Conservation (phyloP, 2,329 filamentous ascomycete species). For the Stachybotrys chartarum region DNA sequence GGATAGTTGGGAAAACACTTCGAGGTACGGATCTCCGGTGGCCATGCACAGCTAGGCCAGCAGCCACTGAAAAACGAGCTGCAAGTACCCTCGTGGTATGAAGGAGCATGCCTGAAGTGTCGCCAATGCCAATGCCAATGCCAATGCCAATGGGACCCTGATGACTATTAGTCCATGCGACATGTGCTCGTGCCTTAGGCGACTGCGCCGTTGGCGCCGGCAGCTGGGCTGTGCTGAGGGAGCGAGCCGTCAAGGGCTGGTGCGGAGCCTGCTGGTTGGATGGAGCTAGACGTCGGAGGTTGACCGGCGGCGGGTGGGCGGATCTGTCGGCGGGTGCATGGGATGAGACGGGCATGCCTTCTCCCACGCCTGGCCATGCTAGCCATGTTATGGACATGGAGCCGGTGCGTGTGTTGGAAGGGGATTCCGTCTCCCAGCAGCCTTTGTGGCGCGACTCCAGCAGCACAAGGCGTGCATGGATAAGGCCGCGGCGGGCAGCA, state of each 20-base stretch:
- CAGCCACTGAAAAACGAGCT: neutral
- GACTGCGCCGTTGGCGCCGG: neutral
- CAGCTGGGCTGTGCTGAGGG: neutral
- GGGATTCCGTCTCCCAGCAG: too few relatives aligned
- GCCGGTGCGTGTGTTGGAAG: neutral
- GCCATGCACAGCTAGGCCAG: neutral
- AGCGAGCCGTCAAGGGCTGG: neutral
- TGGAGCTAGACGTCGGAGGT: neutral
- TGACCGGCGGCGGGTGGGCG: neutral
- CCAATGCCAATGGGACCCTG: neutral
- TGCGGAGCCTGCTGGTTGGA: neutral
- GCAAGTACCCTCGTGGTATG: neutral
- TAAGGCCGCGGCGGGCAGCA: neutral
- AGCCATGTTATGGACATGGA: neutral
- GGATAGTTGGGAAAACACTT: neutral
- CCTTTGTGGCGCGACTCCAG: neutral
- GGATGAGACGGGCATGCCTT: neutral
- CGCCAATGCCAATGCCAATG: too few relatives aligned
- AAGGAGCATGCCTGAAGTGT: neutral
- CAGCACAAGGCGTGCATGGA: neutral
- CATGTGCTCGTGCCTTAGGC: neutral
- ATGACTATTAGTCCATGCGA: neutral
- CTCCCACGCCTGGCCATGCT: neutral
- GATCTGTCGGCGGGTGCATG: neutral
- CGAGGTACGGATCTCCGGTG: neutral